A percentile compares a stretch with the other conserved stretches of the same genome.
phyloP scores from a whole-genome alignment of 306 rosid genomes.

The Adenanthera pavonina region DNA sequence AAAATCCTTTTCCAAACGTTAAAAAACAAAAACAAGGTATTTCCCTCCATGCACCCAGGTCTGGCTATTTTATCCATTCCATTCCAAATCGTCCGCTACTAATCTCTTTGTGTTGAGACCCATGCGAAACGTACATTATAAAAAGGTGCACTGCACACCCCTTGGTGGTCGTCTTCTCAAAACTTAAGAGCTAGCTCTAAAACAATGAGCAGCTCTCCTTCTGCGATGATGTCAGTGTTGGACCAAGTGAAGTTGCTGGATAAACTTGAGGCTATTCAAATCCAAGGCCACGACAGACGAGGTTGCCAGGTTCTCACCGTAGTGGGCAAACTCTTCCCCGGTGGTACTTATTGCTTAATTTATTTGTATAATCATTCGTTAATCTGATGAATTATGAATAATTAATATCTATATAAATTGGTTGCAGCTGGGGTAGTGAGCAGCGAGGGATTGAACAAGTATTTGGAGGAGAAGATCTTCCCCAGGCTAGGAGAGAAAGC shows the following conservation, averaged over 20 bases:
- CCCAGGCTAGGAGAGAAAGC: not conserved
- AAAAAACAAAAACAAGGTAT: no score
- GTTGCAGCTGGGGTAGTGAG: not conserved
- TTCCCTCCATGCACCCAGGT: no score
- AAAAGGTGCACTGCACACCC: no score
- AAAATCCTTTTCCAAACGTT: no score
- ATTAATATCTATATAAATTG: no score
- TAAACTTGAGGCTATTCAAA: not conserved
- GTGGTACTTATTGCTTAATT: not conserved
- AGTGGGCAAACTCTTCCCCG: conserved; percentile 3
- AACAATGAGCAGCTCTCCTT: not conserved
- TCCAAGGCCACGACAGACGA: not conserved
- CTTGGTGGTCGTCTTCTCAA: no score
- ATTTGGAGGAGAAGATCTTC: not conserved
- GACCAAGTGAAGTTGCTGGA: not conserved
- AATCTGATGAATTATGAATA: not conserved
- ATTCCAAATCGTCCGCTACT: no score
- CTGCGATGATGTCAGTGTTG: not conserved
- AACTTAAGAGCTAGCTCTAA: no score
- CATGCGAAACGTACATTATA: no score
- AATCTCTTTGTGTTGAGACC: no score
- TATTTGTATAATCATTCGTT: not conserved
- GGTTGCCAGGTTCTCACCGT: not conserved
- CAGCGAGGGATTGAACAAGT: not conserved
- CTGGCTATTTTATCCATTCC: not conserved